Conservation (phyloP, 176 grass and related monocot species). For the Bonia amplexicaulis region DNA sequence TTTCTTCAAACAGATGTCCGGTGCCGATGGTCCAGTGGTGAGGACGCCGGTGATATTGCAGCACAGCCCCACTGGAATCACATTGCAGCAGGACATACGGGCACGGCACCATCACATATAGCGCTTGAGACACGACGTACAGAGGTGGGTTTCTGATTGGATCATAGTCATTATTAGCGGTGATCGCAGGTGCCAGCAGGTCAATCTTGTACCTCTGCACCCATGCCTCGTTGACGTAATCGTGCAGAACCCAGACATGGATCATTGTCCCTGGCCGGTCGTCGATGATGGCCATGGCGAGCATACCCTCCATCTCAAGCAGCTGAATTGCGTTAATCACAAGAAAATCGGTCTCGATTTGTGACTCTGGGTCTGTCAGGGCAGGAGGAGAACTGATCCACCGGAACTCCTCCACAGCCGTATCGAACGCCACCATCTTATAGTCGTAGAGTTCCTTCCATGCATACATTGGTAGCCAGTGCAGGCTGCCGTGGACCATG, state of each 20-base stretch:
- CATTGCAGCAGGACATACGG: neutral
- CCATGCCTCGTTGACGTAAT: neutral
- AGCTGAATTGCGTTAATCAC: neutral
- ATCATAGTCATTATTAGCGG: neutral
- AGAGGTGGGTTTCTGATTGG: neutral
- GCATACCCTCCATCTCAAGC: neutral
- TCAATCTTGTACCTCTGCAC: neutral
- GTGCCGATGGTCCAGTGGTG: neutral
- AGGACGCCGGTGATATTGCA: neutral
- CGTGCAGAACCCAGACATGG: neutral
- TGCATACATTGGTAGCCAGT: neutral
- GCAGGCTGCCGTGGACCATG: neutral
- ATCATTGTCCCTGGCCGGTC: neutral
- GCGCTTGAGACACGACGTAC: neutral
- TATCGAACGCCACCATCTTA: neutral
- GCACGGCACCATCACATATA: neutral
- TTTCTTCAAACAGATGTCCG: neutral
- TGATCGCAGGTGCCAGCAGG: neutral
- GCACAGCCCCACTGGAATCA: neutral
- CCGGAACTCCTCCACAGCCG: neutral
- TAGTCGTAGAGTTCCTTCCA: too few species aligned
- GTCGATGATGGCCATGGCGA: neutral
- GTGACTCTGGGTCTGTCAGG: neutral
- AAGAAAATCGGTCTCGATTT: neutral
- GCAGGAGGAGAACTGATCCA: neutral